Evolutionary conservation across 805 yeast genomes (phyloP).

Genomic region (Hanseniaspora opuntiae): DNA sequence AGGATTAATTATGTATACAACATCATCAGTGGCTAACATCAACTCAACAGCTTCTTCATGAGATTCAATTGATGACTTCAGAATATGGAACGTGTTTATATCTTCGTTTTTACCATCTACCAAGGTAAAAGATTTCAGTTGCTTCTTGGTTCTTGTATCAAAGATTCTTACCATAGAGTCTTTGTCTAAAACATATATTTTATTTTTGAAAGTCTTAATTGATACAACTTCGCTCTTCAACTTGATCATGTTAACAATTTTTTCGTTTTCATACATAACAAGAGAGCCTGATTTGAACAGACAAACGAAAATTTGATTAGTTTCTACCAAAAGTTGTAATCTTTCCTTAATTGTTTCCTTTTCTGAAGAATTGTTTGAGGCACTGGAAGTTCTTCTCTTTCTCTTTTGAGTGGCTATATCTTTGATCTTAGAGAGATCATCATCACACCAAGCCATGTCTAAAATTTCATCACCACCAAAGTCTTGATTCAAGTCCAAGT

Average conservation of each 20-base stretch:
- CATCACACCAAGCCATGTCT: slow-evolving; percentile 12
- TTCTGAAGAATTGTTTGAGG: slow-evolving; percentile 8
- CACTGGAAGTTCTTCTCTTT: slow-evolving; percentile 4
- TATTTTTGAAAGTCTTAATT: slow-evolving; percentile 24
- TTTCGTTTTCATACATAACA: slow-evolving; percentile 25
- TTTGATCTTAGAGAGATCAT: slow-evolving; percentile 1
- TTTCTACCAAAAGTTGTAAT: slow-evolving; percentile 15
- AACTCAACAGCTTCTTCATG: slow-evolving; percentile 16
- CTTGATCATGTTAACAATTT: slow-evolving; percentile 27
- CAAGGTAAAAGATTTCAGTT: slow-evolving; percentile 26
- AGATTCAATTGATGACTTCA: slow-evolving; percentile 13
- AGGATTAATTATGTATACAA: slow-evolving; percentile 57
- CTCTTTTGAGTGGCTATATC: slow-evolving; percentile 8
- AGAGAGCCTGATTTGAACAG: slow-evolving; percentile 22
- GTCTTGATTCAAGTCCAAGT: slow-evolving; percentile 8
- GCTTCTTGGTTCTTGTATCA: slow-evolving; percentile 23
- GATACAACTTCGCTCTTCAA: slow-evolving; percentile 27
- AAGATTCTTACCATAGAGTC: slow-evolving; percentile 25
- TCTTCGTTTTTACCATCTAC: slow-evolving; percentile 23
- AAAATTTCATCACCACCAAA: slow-evolving; percentile 7
- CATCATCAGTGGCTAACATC: slow-evolving; percentile 23
- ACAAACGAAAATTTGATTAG: slow-evolving; percentile 19
- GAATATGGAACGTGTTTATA: slow-evolving; percentile 22
- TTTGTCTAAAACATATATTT: slow-evolving; percentile 26
- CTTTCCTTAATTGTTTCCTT: slow-evolving; percentile 12